Conservation (phyloP, 2,329 filamentous ascomycete genomes). For the Cordyceps militaris region DNA sequence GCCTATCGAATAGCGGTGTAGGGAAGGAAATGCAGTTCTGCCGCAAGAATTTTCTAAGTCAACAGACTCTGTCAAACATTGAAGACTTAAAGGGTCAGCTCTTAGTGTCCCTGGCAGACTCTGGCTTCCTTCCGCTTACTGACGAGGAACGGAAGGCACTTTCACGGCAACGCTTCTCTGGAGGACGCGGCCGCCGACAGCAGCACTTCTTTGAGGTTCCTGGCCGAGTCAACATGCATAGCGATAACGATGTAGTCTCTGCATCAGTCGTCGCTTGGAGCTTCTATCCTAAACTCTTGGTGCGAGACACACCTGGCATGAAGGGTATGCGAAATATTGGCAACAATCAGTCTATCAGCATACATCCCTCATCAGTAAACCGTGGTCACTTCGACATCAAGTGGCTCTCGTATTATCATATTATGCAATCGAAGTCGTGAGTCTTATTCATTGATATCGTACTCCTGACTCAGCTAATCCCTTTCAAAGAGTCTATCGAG, state of each 20-base stretch:
- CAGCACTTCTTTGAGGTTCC: constrained; percentile 80
- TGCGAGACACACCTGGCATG: constrained; percentile 59
- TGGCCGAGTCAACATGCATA: constrained; percentile 64
- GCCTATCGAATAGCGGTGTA: constrained; percentile 53
- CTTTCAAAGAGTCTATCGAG: constrained; percentile 65
- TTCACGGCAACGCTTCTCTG: constrained; percentile 56
- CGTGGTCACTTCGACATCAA: constrained; percentile 60
- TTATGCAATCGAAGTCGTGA: constrained; percentile 85
- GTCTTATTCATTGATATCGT: constrained; percentile 19
- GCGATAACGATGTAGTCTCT: constrained; percentile 70
- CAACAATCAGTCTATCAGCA: constrained; percentile 83
- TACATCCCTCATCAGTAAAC: constrained; percentile 87
- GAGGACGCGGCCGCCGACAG: constrained; percentile 48
- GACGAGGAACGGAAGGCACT: constrained; percentile 64
- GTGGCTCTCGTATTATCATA: constrained; percentile 93
- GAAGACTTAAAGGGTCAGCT: constrained; percentile 94
- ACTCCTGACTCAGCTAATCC: constrained; percentile 12
- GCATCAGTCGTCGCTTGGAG: constrained; percentile 84
- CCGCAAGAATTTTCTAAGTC: constrained; percentile 84
- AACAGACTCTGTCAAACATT: constrained; percentile 84
- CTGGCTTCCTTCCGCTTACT: constrained; percentile 71
- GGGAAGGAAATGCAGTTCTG: constrained; percentile 84
- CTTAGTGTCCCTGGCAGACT: constrained; percentile 75
- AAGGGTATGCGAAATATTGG: constrained; percentile 87
- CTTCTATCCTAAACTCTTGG: constrained; percentile 90